These are phyloP conservation scores for Paracoccidioides lutzii DNA, from an alignment of 2,329 filamentous ascomycete genomes.

Conservation along the genomic window DNA sequence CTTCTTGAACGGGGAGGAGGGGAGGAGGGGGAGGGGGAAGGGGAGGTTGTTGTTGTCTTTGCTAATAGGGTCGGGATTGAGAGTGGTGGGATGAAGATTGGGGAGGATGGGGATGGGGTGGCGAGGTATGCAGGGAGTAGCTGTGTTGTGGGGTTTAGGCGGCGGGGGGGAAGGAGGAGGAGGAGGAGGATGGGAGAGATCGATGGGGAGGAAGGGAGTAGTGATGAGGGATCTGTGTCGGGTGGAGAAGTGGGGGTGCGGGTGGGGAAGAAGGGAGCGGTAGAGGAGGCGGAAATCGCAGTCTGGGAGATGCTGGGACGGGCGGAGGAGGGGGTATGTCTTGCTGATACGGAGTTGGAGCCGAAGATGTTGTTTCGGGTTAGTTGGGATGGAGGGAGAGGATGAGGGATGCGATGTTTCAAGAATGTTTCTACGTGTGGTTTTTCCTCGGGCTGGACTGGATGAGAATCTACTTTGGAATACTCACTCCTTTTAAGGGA, in stretches of 20 bases:
- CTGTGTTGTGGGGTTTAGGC: constrained; percentile 26
- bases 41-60: constrained; percentile 33
- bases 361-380: constrained; percentile 27
- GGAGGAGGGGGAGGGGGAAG: constrained; percentile 7
- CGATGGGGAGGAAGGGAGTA: constrained; percentile 6
- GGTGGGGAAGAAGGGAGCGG: no score
- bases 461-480: no score
- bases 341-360: constrained; percentile 33
- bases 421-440: neutral
- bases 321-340: constrained; percentile 32
- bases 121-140: constrained; percentile 39
- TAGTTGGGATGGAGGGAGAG: neutral
- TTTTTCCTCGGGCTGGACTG: neutral
- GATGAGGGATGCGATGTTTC: neutral
- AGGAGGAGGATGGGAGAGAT: constrained; percentile 9
- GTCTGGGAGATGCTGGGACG: constrained; percentile 36
- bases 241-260: neutral
- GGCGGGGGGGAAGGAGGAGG: constrained; percentile 6
- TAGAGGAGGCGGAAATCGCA: constrained; percentile 27
- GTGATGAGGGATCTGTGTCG: neutral
- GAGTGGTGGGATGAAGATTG: constrained; percentile 13
- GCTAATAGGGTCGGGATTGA: constrained; percentile 36
- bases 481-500: no score
- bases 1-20: constrained; percentile 24
- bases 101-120: constrained; percentile 24